Evolutionary conservation across 2,329 filamentous ascomycete genomes (phyloP).

Genomic region (Cladophialophora immunda): DNA sequence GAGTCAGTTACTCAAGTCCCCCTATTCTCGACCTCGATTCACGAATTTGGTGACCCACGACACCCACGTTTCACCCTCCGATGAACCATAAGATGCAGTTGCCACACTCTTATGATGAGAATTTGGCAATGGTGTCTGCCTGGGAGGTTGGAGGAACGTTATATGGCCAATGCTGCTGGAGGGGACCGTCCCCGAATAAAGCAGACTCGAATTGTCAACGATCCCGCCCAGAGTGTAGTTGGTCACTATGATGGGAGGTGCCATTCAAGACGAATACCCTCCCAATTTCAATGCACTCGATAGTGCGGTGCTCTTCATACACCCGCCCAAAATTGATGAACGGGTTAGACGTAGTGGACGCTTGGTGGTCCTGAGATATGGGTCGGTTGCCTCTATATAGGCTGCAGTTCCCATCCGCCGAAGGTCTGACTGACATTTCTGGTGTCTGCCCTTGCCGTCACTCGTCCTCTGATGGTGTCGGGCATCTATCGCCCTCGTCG

Average conservation of each 20-base stretch:
- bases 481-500: slow-evolving; percentile 15
- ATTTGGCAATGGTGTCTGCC: too few relatives aligned
- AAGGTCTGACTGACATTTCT: neutral
- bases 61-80: too few relatives aligned
- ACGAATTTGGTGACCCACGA: too few relatives aligned
- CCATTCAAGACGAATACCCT: neutral
- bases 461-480: slow-evolving; percentile 22
- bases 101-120: too few relatives aligned
- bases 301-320: neutral
- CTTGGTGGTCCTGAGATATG: neutral
- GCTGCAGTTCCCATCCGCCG: neutral
- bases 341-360: neutral
- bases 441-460: neutral
- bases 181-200: too few relatives aligned
- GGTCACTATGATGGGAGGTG: neutral
- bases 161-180: too few relatives aligned
- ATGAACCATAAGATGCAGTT: too few relatives aligned
- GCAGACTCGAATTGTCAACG: too few relatives aligned
- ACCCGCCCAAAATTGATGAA: neutral
- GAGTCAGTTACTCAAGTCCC: too few relatives aligned
- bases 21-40: too few relatives aligned
- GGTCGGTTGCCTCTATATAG: neutral
- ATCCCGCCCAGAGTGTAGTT: too few relatives aligned
- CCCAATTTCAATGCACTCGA: neutral
- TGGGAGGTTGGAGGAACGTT: too few relatives aligned